Evolutionary conservation across 2,329 filamentous ascomycete genomes (phyloP), one percentile per base, ranked within the genome.

Genomic region (Botrytis byssoidea): DNA sequence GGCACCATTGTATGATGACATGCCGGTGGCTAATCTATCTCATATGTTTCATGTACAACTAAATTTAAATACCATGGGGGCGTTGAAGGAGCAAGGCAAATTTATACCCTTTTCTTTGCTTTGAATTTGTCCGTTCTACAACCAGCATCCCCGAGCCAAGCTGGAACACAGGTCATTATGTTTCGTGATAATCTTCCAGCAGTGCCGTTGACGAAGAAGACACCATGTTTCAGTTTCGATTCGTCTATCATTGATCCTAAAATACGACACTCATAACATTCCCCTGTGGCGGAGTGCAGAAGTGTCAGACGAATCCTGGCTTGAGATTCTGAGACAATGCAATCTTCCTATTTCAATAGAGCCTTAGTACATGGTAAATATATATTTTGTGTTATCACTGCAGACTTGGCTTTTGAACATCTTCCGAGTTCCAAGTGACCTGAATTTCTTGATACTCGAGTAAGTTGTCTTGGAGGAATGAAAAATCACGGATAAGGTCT

Each of bases 21-120:
- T 42, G 48, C 14, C 3, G 22, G 29, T 22, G 46, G 29, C 48
- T 68, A 10, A 14, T 60, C 9, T 69, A 16, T 37, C 66, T 68
- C 29, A 68, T 46, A 66, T 55, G 9, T 73, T 69, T 51, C 64
- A 73, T 69, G 40, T 69, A 59, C 22, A 40, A n/a, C 22, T 51
- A 44, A 7, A 57, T 68, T 71, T 25, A 57, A n/a, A 69, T 69
- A 69, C 37, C 71, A 32, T 29, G 70, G 48, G 40, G 51, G 61
- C 70, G 61, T 72, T 72, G 37, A 44, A n/a, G 63, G 71, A 44
- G 63, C 51, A 72, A 72, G 71, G 63, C 63, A 72, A 72, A 69
- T 61, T 61, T 25, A 61, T 69, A 69, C 40, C 64, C 42, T 69
- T 42, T 51, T 51, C 40, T 73, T 73, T 69, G 71, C 55, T 69